Conservation (phyloP, 169 alveolate genomes). For the Plasmodium sp. region DNA sequence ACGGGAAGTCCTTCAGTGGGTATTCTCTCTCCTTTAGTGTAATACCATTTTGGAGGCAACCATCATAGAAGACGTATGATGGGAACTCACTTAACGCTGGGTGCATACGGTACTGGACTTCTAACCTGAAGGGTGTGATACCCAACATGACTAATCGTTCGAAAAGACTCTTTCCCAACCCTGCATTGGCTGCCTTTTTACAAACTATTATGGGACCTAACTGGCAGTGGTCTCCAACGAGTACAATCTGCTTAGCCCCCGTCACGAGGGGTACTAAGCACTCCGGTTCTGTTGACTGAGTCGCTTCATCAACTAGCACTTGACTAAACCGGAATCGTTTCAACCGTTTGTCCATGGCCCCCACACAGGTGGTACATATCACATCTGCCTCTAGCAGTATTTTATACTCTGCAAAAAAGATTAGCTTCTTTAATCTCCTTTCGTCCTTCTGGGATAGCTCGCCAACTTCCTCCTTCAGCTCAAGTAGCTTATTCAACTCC, state of each 20-base stretch:
- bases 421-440: conserved; percentile 86
- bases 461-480: conserved; percentile 87
- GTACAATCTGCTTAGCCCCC: conserved; percentile 92
- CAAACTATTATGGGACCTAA: conserved; percentile 97
- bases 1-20: conserved; percentile 81
- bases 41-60: conserved; percentile 94
- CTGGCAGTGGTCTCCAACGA: conserved; percentile 97
- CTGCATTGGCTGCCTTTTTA: conserved; percentile 90
- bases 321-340: conserved; percentile 89
- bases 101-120: conserved; percentile 97
- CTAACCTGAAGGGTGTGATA: conserved; percentile 87
- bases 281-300: conserved; percentile 95
- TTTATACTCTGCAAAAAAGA: conserved; percentile 89
- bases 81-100: conserved; percentile 96
- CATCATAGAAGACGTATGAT: conserved; percentile 94
- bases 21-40: conserved; percentile 90
- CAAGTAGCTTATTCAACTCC: conserved; percentile 78
- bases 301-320: conserved; percentile 96
- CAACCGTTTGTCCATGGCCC: conserved; percentile 95
- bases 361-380: conserved; percentile 90
- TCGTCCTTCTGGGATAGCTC: conserved; percentile 90
- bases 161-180: conserved; percentile 91
- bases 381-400: conserved; percentile 84
- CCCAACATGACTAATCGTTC: conserved; percentile 86
- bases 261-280: conserved; percentile 92